Base-by-base conservation (phyloP, 768 basidiomycete genomes). In the Fistulinella prunicolor region DNA sequence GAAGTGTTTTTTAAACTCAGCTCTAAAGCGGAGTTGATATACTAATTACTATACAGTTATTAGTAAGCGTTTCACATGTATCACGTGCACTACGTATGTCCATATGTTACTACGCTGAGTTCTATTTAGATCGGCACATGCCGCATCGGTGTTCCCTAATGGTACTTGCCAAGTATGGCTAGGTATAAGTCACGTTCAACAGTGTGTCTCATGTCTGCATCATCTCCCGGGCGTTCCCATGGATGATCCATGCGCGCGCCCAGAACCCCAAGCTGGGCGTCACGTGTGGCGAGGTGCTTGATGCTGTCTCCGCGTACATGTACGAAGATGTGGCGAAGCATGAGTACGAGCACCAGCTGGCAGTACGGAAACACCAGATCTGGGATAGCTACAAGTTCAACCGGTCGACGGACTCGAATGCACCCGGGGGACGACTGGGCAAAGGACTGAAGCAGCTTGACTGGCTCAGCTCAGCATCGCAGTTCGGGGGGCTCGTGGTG, bases 371-470 rank as follows among this genome's bases (percentile, higher is more conserved):
- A 50, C 69, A 69, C 1, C 62, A 68, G 9, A 70, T 87, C 12
- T 68, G 69, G 35, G 69, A 73, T 22, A 73, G 80, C 26, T 90
- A 87, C 62, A 67, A 73, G 29, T 71, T 77, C 60, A 90, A 91
- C 60, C 78, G 89, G 17, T 83, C 83, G 9, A 76, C 80, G 9
- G 74, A 74, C 24, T 68, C 68, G 21, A 80, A 79, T 40, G 86
- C 82, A 2, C 87, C 89, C 1, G 89, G 89, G 0, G 89, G 86
- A 0, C 66, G 67, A 35, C 73, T 90, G 4, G 80, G 79, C 8
- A 72, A 77, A 40, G 81, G 81, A 9, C 72, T 90, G 63, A 77
- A 80, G 53, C 69, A 82, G 44, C 67, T 86, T 44, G 89, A 91
- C 59, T 89, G 79, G 70, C 70, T 91, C 26, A 72, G 79, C 7